These are phyloP conservation scores for Aspergillus sp. DNA, from an alignment of 2,329 filamentous ascomycete species.

Conservation along the genomic window DNA sequence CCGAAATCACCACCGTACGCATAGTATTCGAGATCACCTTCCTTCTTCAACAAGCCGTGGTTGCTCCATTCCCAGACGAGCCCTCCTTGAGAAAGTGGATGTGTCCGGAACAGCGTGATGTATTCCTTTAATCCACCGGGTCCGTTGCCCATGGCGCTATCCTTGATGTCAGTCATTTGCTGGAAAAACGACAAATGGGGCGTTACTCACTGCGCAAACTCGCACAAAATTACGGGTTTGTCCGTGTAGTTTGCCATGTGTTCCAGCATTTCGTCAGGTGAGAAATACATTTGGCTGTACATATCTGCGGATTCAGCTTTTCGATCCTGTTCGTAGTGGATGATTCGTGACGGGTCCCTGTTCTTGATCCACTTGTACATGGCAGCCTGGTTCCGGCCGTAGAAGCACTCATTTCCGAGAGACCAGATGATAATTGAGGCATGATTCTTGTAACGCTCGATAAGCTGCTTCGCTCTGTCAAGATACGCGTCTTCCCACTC, in stretches of 20 bases:
- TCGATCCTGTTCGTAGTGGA: slow-evolving; percentile 68
- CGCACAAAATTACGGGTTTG: slow-evolving; percentile 46
- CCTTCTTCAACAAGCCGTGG: slow-evolving; percentile 53
- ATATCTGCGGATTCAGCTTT: slow-evolving; percentile 64
- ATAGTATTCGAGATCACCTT: slow-evolving; percentile 42
- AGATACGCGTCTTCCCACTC: slow-evolving; percentile 55
- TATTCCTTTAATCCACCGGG: slow-evolving; percentile 71
- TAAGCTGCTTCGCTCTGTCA: slow-evolving; percentile 63
- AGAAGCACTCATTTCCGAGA: slow-evolving; percentile 72
- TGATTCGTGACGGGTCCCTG: slow-evolving; percentile 56
- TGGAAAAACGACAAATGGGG: neutral
- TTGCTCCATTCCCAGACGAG: slow-evolving; percentile 68
- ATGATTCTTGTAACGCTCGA: slow-evolving; percentile 70
- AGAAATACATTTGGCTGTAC: slow-evolving; percentile 67
- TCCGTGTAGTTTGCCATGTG: slow-evolving; percentile 31
- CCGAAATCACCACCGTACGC: slow-evolving; percentile 65
- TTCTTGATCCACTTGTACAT: slow-evolving; percentile 66
- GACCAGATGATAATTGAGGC: slow-evolving; percentile 72
- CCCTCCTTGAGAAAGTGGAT: slow-evolving; percentile 65
- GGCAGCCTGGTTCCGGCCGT: slow-evolving; percentile 64
- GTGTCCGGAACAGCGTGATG: slow-evolving; percentile 59
- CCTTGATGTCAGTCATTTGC: neutral
- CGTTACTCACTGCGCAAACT: slow-evolving; percentile 45
- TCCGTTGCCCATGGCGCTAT: slow-evolving; percentile 69
- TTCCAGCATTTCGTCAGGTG: slow-evolving; percentile 53